Evolutionary conservation across 106 monocot species (phyloP).

Genomic region (Hemerocallis citrina): DNA sequence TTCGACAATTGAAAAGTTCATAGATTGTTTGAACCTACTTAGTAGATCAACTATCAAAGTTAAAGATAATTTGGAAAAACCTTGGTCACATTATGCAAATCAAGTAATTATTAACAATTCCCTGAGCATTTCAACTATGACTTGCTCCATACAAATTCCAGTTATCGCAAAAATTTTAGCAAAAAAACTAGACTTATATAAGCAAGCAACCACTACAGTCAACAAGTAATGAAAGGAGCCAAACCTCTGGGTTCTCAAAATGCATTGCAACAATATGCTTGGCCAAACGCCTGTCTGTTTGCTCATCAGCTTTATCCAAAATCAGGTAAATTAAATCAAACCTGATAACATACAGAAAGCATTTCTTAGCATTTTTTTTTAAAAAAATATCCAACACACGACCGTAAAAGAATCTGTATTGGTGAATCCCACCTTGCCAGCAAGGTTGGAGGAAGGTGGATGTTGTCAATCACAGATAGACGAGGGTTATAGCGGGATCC

Average conservation of each 20-base stretch:
- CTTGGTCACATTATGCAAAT: no score
- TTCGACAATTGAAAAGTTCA: no score
- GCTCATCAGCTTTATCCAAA: conserved; percentile 95
- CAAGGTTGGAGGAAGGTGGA: conserved; percentile 93
- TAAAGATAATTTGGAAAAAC: no score
- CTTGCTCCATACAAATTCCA: no score
- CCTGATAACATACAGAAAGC: conserved; percentile 25
- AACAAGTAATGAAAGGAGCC: background rate
- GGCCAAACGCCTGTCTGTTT: conserved; percentile 81
- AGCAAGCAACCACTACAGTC: no score
- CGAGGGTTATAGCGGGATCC: conserved; percentile 97
- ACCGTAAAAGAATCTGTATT: background rate
- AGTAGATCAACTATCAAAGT: no score
- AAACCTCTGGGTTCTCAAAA: conserved; percentile 86
- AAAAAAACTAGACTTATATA: no score
- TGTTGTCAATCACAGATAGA: conserved; percentile 98
- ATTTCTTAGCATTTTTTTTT: background rate
- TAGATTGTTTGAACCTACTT: no score
- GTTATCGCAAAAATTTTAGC: no score
- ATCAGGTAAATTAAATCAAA: conserved; percentile 98
- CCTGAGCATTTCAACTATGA: no score
- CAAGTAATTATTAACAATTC: no score
- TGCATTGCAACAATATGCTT: conserved; percentile 94
- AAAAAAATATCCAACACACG: background rate
- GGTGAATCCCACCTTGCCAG: conserved; percentile 67